Conservation (phyloP, 352 stramenopile genomes). For the Albugo laibachii region DNA sequence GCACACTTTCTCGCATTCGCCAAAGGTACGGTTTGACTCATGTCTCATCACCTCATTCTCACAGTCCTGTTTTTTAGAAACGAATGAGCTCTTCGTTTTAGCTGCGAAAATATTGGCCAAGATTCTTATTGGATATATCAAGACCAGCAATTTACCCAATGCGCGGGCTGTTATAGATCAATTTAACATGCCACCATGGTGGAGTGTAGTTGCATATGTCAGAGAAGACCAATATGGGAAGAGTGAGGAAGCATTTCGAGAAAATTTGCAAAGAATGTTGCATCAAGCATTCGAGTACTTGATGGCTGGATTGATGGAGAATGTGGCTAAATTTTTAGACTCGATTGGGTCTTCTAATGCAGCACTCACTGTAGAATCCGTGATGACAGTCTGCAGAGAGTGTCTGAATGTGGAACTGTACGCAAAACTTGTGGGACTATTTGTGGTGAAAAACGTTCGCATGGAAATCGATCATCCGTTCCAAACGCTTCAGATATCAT, state of each 20-base stretch:
- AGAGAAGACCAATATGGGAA: constrained; percentile 34
- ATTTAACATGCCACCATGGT: constrained; percentile 83
- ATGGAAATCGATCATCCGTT: constrained; percentile 81
- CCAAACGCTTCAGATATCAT: constrained; percentile 35
- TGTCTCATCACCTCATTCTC: too few species aligned
- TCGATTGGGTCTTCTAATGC: constrained; percentile 3
- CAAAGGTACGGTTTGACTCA: neutral
- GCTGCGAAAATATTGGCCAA: constrained; percentile 76
- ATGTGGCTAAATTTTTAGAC: constrained; percentile 14
- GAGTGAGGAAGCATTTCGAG: constrained; percentile 41
- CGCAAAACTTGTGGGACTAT: constrained; percentile 82
- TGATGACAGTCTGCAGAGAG: constrained; percentile 24
- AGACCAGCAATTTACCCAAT: constrained; percentile 25
- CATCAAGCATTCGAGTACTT: constrained; percentile 39
- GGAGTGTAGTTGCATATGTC: constrained; percentile 60
- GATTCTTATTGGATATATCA: constrained; percentile 34
- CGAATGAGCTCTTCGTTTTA: constrained; percentile 88
- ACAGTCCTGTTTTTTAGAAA: constrained; percentile 14
- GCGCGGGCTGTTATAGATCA: constrained; percentile 50
- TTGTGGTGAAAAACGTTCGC: constrained; percentile 95
- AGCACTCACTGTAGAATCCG: constrained; percentile 14
- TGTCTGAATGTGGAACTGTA: constrained; percentile 73
- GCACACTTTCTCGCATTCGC: constrained; percentile 17
- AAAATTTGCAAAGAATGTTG: constrained; percentile 38
- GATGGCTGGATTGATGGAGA: constrained; percentile 41